These are phyloP conservation scores for Aureobasidium zeae DNA, from an alignment of 2,329 filamentous ascomycete species.

Conservation along the genomic window DNA sequence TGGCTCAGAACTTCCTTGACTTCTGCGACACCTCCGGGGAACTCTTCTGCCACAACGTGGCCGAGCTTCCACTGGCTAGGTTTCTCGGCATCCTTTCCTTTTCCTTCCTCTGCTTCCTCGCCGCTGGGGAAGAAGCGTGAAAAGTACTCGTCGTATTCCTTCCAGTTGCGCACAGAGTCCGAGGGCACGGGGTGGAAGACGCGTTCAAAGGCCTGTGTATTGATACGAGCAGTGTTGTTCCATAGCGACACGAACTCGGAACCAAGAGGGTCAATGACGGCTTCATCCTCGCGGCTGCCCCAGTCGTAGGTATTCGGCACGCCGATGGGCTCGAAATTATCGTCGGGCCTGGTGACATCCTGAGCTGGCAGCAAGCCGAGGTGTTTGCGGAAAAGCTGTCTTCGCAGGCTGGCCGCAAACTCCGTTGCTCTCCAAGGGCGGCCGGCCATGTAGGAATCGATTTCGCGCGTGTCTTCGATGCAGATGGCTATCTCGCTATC, in stretches of 20 bases:
- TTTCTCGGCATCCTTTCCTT: conserved; percentile 23
- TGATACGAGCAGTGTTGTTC: conserved; percentile 61
- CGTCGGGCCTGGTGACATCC: conserved; percentile 50
- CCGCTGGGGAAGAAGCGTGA: conserved; percentile 50
- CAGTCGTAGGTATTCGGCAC: conserved; percentile 45
- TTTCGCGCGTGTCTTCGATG: conserved; percentile 64
- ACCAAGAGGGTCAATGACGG: conserved; percentile 66
- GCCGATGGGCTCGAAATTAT: conserved; percentile 50
- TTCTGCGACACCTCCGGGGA: conserved; percentile 36
- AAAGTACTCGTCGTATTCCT: conserved; percentile 65
- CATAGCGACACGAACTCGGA: conserved; percentile 62
- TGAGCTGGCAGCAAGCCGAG: conserved; percentile 73
- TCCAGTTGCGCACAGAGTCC: conserved; percentile 60
- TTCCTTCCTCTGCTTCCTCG: conserved; percentile 37
- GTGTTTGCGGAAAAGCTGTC: conserved; percentile 85
- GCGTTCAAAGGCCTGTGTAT: conserved; percentile 71
- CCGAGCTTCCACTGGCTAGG: conserved; percentile 66
- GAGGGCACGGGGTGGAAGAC: conserved; percentile 74
- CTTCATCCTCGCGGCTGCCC: conserved; percentile 36
- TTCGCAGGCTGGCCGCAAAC: conserved; percentile 71
- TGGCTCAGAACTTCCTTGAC: conserved; percentile 60
- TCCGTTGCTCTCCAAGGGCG: conserved; percentile 60
- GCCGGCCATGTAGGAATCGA: conserved; percentile 67
- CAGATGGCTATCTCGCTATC: conserved; percentile 87
- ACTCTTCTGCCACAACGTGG: conserved; percentile 60